A percentile compares a stretch with the other conserved stretches of the same genome.
Evolutionary conservation across 495 filamentous ascomycete genomes (phyloP).

Genomic region (Copromyces sp.): DNA sequence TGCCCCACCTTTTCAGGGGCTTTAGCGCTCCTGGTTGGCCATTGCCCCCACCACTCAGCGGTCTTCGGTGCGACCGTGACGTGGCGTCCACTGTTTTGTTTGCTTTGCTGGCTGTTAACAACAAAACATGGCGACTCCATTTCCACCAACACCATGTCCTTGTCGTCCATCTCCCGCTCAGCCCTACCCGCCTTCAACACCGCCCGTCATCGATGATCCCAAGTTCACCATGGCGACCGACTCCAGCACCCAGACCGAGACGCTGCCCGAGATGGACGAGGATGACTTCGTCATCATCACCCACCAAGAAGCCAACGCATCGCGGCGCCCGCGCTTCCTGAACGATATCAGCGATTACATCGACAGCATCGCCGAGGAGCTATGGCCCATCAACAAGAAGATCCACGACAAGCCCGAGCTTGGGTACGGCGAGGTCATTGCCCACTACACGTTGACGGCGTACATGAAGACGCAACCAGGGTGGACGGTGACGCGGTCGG

Average conservation of each 20-base stretch:
- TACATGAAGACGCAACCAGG: conserved; percentile 43
- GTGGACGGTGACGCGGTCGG: conserved; percentile 45
- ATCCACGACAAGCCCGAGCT: conserved; percentile 55
- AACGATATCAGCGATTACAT: conserved; percentile 28
- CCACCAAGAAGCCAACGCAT: conserved; percentile 10
- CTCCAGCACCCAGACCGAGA: not conserved
- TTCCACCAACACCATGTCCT: not conserved
- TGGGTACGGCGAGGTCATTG: conserved; percentile 45
- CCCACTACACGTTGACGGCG: conserved; percentile 46
- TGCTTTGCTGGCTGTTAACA: not conserved
- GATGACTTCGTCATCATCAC: conserved; percentile 4
- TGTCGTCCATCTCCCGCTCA: not conserved
- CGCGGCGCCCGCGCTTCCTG: conserved; percentile 11
- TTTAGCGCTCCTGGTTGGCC: not conserved
- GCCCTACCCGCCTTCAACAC: not conserved
- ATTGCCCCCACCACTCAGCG: not conserved
- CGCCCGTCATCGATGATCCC: not conserved
- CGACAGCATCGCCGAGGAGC: conserved; percentile 22
- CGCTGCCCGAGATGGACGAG: not conserved
- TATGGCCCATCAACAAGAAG: conserved; percentile 37
- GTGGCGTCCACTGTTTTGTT: not conserved
- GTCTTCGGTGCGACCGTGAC: not conserved
- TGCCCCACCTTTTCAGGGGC: not conserved
- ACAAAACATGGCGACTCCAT: not conserved
- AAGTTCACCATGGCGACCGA: not conserved